These are phyloP conservation scores for Lotus japonicus DNA, from an alignment of 306 rosid species.

Conservation along the genomic window DNA sequence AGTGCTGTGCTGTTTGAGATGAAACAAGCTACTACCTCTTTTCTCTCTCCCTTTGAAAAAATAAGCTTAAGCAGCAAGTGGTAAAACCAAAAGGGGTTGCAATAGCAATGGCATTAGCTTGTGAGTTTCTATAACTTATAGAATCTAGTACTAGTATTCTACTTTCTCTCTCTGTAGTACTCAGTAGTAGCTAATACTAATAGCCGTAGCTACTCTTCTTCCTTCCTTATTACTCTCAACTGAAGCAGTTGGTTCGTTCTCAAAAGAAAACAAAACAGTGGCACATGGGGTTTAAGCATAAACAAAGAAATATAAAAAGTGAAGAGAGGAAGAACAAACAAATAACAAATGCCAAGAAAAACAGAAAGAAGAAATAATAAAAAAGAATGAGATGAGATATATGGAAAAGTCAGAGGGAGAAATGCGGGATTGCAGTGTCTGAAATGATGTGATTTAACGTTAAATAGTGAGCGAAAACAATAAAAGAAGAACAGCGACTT, in stretches of 20 bases:
- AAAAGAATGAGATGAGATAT: neutral
- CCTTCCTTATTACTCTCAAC: neutral
- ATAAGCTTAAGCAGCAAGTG: constrained; percentile 17
- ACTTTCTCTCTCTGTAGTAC: neutral
- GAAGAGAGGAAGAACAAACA: neutral
- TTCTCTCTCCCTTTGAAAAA: constrained; percentile 25
- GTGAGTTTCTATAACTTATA: constrained; percentile 28
- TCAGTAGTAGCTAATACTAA: neutral
- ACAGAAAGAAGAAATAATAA: neutral
- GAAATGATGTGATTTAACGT: constrained; percentile 57
- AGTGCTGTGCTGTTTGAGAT: constrained; percentile 46
- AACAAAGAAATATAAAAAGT: neutral
- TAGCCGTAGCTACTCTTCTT: neutral
- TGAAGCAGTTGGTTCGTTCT: neutral
- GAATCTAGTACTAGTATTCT: constrained; percentile 16
- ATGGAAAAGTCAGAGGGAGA: constrained; percentile 9
- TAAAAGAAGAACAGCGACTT: constrained; percentile 55
- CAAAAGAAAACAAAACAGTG: constrained; percentile 35
- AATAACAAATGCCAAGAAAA: constrained; percentile 26
- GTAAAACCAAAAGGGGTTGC: constrained; percentile 5
- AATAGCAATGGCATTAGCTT: too few relatives aligned
- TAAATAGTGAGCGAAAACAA: constrained; percentile 24
- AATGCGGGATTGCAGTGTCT: constrained; percentile 17
- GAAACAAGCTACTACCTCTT: constrained; percentile 15
- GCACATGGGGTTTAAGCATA: constrained; percentile 42